Conservation (phyloP, 2,329 filamentous ascomycete genomes). For the Hypoxylon rubiginosum region DNA sequence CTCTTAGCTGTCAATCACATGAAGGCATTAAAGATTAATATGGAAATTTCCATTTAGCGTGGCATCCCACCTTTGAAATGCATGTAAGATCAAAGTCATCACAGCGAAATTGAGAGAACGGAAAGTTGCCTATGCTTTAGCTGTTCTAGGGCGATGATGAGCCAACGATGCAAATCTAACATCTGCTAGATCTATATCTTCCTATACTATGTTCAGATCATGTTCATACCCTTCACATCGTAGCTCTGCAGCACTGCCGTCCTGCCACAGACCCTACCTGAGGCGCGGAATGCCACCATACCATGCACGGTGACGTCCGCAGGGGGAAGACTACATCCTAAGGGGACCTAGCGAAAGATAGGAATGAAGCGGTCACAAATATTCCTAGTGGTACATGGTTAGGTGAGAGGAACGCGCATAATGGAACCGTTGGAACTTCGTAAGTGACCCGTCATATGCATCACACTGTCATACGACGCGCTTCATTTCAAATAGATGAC, state of each 20-base stretch:
- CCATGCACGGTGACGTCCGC: constrained; percentile 38
- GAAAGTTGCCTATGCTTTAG: neutral
- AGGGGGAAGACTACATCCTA: constrained; percentile 1
- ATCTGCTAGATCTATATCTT: constrained; percentile 14
- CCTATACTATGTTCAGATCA: constrained; percentile 4
- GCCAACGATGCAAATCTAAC: constrained; percentile 21
- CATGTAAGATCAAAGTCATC: constrained; percentile 12
- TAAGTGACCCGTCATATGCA: constrained; percentile 28
- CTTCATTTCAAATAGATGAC: constrained; percentile 12
- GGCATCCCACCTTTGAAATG: neutral
- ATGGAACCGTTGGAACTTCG: constrained; percentile 12
- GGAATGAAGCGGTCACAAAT: constrained; percentile 19
- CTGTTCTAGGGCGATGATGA: constrained; percentile 13
- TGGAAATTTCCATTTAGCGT: neutral
- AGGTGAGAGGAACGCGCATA: neutral
- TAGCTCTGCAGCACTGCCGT: constrained; percentile 5
- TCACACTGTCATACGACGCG: constrained; percentile 6
- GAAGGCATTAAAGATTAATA: constrained; percentile 5
- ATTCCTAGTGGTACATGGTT: neutral
- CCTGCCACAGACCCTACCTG: neutral
- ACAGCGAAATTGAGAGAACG: neutral
- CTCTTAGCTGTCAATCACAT: constrained; percentile 17
- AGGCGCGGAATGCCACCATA: constrained; percentile 26
- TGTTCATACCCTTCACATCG: constrained; percentile 6
- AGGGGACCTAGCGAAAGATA: neutral